A percentile compares a stretch with the other conserved stretches of the same genome.
Conservation (phyloP, 257 asterid genomes). For the Osmanthus fragrans region DNA sequence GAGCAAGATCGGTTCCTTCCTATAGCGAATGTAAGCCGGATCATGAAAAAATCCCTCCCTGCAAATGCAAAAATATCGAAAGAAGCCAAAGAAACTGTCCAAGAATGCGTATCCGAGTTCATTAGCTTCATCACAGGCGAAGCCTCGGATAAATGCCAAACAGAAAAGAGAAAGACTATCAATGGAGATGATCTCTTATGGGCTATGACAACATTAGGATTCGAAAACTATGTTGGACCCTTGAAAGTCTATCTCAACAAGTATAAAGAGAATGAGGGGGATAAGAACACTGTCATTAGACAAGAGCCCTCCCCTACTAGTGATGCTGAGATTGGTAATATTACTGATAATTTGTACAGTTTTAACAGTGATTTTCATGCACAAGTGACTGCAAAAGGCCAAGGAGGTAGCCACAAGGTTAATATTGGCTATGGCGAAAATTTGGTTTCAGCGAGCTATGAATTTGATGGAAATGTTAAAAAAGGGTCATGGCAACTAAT, state of each 20-base stretch:
- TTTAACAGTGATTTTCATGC: conserved; percentile 1
- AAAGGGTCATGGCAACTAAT: conserved; percentile 15
- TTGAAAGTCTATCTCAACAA: conserved; percentile 42
- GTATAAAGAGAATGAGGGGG: conserved; percentile 49
- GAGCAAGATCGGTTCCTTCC: conserved; percentile 52
- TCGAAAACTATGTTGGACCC: conserved; percentile 46
- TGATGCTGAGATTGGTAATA: conserved; percentile 10
- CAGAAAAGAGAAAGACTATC: conserved; percentile 60
- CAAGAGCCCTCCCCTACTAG: conserved; percentile 16
- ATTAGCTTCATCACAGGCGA: conserved; percentile 64
- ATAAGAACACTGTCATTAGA: conserved; percentile 27
- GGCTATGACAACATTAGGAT: conserved; percentile 68
- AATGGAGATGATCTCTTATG: conserved; percentile 62
- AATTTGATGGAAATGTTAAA: conserved; percentile 23
- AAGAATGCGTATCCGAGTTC: conserved; percentile 65
- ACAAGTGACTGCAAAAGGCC: conserved; percentile 2
- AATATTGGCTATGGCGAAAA: neutral
- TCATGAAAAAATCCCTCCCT: conserved; percentile 66
- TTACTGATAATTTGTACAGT: conserved; percentile 16
- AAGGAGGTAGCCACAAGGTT: neutral
- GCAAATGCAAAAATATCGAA: conserved; percentile 63
- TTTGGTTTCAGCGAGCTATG: neutral
- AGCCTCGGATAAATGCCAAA: conserved; percentile 61
- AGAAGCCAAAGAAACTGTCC: conserved; percentile 58
- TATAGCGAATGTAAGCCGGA: conserved; percentile 55